Conservation (phyloP, 2,329 filamentous ascomycete species). For the Penicillium concentricum region DNA sequence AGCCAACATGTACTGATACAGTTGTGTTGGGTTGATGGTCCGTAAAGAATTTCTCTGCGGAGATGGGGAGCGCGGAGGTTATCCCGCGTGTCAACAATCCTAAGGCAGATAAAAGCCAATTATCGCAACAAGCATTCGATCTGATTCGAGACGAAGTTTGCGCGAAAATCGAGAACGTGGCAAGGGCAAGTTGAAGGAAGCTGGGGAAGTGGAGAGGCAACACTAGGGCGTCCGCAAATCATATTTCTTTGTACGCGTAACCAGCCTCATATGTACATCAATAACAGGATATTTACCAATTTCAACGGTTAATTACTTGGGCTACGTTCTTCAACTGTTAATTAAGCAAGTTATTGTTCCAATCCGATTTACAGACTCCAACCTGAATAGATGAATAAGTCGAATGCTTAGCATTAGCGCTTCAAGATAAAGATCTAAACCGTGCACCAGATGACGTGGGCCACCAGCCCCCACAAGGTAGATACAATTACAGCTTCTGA, state of each 20-base stretch:
- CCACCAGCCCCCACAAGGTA: conserved; percentile 12
- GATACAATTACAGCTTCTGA: conserved; percentile 62
- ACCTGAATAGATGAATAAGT: neutral
- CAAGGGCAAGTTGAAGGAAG: neutral
- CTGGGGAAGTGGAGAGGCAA: conserved; percentile 7
- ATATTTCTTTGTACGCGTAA: conserved; percentile 3
- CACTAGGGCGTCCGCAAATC: conserved; percentile 4
- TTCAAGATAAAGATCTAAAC: conserved; percentile 11
- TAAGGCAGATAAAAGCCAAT: neutral
- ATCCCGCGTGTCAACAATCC: neutral
- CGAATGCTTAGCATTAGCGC: conserved; percentile 16
- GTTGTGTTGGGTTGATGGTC: neutral
- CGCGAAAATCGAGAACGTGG: conserved; percentile 2
- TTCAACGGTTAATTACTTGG: neutral
- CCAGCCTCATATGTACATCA: too few species aligned
- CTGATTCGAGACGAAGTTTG: neutral
- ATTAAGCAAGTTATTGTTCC: neutral
- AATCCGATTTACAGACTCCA: neutral
- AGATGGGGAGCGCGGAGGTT: conserved; percentile 6
- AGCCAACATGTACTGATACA: neutral
- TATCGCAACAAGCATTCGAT: neutral
- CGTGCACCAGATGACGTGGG: conserved; percentile 8
- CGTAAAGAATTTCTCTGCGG: conserved; percentile 5
- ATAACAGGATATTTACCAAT: neutral
- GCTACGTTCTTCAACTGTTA: neutral